These are phyloP conservation scores for Balansia obtecta DNA, from an alignment of 2,329 filamentous ascomycete genomes.

Conservation along the genomic window DNA sequence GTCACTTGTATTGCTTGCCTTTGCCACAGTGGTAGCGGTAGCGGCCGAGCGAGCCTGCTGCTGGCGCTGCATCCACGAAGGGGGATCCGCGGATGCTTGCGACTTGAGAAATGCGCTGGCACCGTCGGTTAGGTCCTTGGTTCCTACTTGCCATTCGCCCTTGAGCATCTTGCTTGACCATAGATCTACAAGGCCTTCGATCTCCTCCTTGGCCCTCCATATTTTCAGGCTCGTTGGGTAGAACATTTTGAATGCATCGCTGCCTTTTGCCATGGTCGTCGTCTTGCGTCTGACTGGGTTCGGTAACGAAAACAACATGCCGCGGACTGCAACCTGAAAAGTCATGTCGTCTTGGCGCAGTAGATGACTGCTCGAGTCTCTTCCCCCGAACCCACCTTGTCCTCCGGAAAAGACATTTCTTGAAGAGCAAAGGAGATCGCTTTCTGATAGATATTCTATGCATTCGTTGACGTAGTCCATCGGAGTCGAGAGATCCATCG, in stretches of 20 bases:
- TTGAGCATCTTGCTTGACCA: constrained; percentile 52
- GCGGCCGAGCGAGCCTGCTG: constrained; percentile 14
- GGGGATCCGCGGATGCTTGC: constrained; percentile 17
- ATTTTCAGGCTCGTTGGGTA: constrained; percentile 77
- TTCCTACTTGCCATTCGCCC: constrained; percentile 31
- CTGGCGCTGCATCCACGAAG: constrained; percentile 23
- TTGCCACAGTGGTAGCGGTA: constrained; percentile 3
- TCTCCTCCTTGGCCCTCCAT: constrained; percentile 74
- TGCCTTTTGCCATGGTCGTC: constrained; percentile 28
- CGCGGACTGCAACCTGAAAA: constrained; percentile 82
- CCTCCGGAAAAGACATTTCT: constrained; percentile 56
- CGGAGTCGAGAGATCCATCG: constrained; percentile 43
- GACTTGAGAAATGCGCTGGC: constrained; percentile 37
- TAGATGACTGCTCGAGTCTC: constrained; percentile 54
- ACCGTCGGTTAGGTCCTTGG: constrained; percentile 29
- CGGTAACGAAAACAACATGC: constrained; percentile 74
- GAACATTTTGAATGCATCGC: constrained; percentile 76
- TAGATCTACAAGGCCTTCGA: constrained; percentile 58
- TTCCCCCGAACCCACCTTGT: constrained; percentile 37
- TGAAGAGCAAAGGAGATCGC: constrained; percentile 71
- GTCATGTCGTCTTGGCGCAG: constrained; percentile 88
- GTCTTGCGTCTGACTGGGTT: constrained; percentile 67
- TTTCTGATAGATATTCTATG: constrained; percentile 74
- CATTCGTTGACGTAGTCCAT: constrained; percentile 75
- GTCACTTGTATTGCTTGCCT: constrained; percentile 7